phyloP scores from a whole-genome alignment of 495 filamentous ascomycete species.

The Tuber umbilicatum region DNA sequence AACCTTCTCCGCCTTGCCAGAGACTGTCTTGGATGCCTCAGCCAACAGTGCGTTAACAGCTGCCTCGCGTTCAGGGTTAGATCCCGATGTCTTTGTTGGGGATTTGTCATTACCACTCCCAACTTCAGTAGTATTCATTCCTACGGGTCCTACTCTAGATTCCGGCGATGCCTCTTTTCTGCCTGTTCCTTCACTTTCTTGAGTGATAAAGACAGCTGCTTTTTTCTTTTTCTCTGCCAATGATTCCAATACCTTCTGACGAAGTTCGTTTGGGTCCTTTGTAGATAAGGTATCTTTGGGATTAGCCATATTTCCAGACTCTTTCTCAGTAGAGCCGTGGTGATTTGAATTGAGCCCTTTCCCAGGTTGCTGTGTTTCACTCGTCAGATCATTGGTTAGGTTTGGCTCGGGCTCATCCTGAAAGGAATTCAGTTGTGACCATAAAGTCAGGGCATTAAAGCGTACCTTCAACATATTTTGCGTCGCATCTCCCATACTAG shows the following conservation, averaged over 20 bases:
- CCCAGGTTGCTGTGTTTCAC: slow-evolving; percentile 30
- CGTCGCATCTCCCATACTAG: slow-evolving; percentile 17
- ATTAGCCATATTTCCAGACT: slow-evolving; percentile 24
- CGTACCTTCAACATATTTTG: slow-evolving; percentile 30
- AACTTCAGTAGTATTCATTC: slow-evolving; percentile 15
- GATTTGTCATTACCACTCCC: slow-evolving; percentile 24
- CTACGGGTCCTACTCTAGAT: slow-evolving; percentile 15
- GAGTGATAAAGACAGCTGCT: slow-evolving; percentile 41
- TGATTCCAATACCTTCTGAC: slow-evolving; percentile 37
- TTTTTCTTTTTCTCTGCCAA: slow-evolving; percentile 42
- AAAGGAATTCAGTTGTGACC: slow-evolving; percentile 19
- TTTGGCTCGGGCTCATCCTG: slow-evolving; percentile 27
- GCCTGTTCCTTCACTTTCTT: slow-evolving; percentile 39
- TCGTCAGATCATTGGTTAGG: slow-evolving; percentile 26
- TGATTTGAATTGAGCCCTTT: slow-evolving; percentile 24
- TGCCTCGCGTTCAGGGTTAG: slow-evolving; percentile 40
- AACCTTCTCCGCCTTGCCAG: slow-evolving; percentile 22
- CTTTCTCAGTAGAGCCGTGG: slow-evolving; percentile 35
- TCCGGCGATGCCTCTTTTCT: slow-evolving; percentile 32
- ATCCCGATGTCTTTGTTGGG: slow-evolving; percentile 27
- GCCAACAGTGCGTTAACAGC: slow-evolving; percentile 40
- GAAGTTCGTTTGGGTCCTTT: slow-evolving; percentile 34
- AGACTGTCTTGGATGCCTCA: slow-evolving; percentile 32
- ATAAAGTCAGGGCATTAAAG: slow-evolving; percentile 22
- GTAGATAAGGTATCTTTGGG: slow-evolving; percentile 28